A percentile compares a stretch with the other conserved stretches of the same genome.
phyloP scores from a whole-genome alignment of 2,329 filamentous ascomycete species.

The Fusarium devonianum region DNA sequence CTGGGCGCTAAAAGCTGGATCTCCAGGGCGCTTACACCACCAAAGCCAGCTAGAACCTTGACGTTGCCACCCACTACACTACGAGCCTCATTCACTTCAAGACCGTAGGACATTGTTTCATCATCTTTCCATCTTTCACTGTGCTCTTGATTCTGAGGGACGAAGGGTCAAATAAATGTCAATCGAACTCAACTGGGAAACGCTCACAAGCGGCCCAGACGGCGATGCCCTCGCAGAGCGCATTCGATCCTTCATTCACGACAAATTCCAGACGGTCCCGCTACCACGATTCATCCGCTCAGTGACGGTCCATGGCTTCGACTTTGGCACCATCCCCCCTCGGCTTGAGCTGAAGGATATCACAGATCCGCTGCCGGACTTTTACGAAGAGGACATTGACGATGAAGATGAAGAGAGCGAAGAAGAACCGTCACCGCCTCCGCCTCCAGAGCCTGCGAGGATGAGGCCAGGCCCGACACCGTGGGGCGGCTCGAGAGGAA shows the following conservation, averaged over 20 bases:
- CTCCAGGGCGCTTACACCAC: constrained; percentile 7
- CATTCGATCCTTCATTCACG: constrained; percentile 93
- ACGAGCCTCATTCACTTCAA: too few relatives aligned
- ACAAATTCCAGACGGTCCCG: constrained; percentile 90
- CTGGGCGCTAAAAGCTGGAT: too few relatives aligned
- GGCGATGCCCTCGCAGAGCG: constrained; percentile 82
- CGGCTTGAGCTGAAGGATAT: constrained; percentile 95
- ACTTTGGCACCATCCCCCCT: constrained; percentile 85
- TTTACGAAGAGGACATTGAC: constrained; percentile 84
- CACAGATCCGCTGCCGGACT: constrained; percentile 92
- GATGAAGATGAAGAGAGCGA: constrained; percentile 51
- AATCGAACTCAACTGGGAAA: constrained; percentile 96
- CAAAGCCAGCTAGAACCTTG: constrained; percentile 14
- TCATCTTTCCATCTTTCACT: constrained; percentile 5
- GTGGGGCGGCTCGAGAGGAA: constrained; percentile 33
- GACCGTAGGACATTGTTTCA: constrained; percentile 14
- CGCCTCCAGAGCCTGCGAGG: constrained; percentile 28
- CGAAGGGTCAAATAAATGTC: constrained; percentile 69
- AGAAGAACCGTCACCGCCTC: constrained; percentile 35
- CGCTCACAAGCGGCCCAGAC: constrained; percentile 87
- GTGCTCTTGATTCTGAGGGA: background rate
- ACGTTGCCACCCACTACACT: constrained; percentile 3
- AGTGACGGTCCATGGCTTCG: constrained; percentile 92
- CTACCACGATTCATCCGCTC: constrained; percentile 96
- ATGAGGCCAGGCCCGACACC: constrained; percentile 31